phyloP scores from a whole-genome alignment of 1,139 yeast species.

The Suhomyces choctaworum region DNA sequence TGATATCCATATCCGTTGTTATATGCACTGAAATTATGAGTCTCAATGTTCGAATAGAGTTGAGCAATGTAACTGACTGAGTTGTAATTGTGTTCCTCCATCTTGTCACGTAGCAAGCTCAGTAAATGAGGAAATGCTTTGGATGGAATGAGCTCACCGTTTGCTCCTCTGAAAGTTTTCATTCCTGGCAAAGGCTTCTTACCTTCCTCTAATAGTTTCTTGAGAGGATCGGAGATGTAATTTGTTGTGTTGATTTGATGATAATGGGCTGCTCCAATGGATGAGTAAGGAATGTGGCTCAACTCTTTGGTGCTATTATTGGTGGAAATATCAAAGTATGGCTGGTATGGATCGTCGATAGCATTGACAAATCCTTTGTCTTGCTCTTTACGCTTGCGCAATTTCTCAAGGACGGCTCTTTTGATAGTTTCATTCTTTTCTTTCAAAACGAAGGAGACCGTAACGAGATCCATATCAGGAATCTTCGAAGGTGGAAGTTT shows the following conservation, averaged over 20 bases:
- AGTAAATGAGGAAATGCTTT: conserved; percentile 45
- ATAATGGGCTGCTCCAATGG: conserved; percentile 68
- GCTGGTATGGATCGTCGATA: conserved; percentile 89
- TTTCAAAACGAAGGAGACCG: conserved; percentile 71
- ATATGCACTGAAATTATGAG: conserved; percentile 49
- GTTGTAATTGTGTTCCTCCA: conserved; percentile 25
- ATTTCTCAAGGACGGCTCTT: conserved; percentile 78
- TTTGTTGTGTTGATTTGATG: conserved; percentile 70
- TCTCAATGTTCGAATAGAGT: conserved; percentile 45
- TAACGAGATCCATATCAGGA: conserved; percentile 87
- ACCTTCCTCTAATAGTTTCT: conserved; percentile 42
- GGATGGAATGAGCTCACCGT: conserved; percentile 47
- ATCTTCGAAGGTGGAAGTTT: conserved; percentile 86
- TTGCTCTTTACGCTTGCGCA: conserved; percentile 67
- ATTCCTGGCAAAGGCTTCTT: conserved; percentile 46
- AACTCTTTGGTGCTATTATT: conserved; percentile 54
- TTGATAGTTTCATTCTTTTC: conserved; percentile 80
- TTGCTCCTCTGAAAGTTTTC: conserved; percentile 46
- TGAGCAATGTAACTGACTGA: conserved; percentile 41
- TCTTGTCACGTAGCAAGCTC: conserved; percentile 35
- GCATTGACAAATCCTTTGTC: conserved; percentile 79
- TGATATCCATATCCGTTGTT: conserved; percentile 43
- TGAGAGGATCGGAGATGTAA: conserved; percentile 44
- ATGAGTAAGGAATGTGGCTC: conserved; percentile 74
- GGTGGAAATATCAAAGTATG: conserved; percentile 70